Evolutionary conservation across 2,329 filamentous ascomycete genomes (phyloP).

Genomic region (Daldinia eschscholtzii): DNA sequence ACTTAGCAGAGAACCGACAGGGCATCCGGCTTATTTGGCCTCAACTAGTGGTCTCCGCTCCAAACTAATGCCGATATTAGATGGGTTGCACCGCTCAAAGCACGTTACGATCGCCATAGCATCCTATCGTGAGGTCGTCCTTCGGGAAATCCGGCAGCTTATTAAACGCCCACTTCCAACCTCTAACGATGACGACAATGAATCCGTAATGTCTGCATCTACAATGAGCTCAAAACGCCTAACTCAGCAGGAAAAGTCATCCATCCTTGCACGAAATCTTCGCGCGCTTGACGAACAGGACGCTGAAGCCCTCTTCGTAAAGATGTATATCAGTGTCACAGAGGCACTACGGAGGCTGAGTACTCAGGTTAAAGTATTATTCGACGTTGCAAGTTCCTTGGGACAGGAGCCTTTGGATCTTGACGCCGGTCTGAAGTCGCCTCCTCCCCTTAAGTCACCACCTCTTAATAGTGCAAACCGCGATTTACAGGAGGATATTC

Average conservation of each 20-base stretch:
- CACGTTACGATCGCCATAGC: slow-evolving; percentile 85
- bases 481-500: slow-evolving; percentile 77
- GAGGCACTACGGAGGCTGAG: slow-evolving; percentile 88
- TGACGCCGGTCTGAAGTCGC: slow-evolving; percentile 60
- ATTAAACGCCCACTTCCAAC: slow-evolving; percentile 89
- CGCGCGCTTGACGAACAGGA: slow-evolving; percentile 85
- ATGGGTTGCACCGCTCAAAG: slow-evolving; percentile 83
- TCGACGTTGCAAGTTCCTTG: slow-evolving; percentile 89
- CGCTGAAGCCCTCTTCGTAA: slow-evolving; percentile 84
- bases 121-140: slow-evolving; percentile 83
- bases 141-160: slow-evolving; percentile 87
- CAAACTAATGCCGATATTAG: slow-evolving; percentile 77
- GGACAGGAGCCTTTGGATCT: slow-evolving; percentile 56
- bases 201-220: slow-evolving; percentile 87
- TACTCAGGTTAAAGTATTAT: slow-evolving; percentile 92
- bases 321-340: slow-evolving; percentile 87
- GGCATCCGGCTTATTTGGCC: slow-evolving; percentile 82
- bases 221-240: slow-evolving; percentile 77
- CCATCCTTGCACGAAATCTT: slow-evolving; percentile 87
- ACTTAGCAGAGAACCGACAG: slow-evolving; percentile 74
- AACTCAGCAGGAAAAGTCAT: slow-evolving; percentile 89
- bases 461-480: slow-evolving; percentile 63
- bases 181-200: slow-evolving; percentile 92
- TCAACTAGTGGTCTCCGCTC: slow-evolving; percentile 78
- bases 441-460: slow-evolving; percentile 62